Conservation (phyloP, 2,329 filamentous ascomycete species). For the Fusarium sp. region DNA sequence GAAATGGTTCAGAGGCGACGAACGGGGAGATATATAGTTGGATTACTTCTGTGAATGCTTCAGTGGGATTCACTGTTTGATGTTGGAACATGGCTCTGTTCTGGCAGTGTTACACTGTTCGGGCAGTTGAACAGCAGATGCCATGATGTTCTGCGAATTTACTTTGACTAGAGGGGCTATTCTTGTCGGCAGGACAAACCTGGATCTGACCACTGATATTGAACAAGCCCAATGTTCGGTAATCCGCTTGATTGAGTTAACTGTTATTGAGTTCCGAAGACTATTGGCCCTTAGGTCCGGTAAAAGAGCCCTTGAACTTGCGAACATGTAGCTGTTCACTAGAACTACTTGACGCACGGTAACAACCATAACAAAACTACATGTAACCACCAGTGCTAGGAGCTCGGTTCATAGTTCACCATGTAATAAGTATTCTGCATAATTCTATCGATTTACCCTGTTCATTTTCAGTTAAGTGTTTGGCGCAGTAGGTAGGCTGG, state of each 20-base stretch:
- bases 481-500: too few relatives aligned
- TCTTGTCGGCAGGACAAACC: not conserved
- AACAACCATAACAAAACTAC: too few relatives aligned
- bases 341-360: too few relatives aligned
- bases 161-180: not conserved
- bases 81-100: fast-evolving
- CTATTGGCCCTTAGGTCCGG: not conserved
- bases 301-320: not conserved
- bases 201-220: not conserved
- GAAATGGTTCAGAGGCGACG: fast-evolving
- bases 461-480: too few relatives aligned
- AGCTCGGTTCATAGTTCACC: too few relatives aligned
- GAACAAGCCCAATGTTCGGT: not conserved
- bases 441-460: too few relatives aligned
- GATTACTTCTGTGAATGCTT: fast-evolving
- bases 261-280: not conserved
- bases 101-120: not conserved
- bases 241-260: not conserved
- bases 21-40: not conserved
- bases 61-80: not conserved
- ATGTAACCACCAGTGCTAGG: too few relatives aligned
- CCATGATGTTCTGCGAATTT: not conserved
- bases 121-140: not conserved
- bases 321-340: not conserved
- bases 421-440: too few relatives aligned